Percentiles rank a stretch among this genome's conserved stretches.
These are phyloP conservation scores for Draba incana DNA, from an alignment of 345 rosid species.

Conservation along the genomic window DNA sequence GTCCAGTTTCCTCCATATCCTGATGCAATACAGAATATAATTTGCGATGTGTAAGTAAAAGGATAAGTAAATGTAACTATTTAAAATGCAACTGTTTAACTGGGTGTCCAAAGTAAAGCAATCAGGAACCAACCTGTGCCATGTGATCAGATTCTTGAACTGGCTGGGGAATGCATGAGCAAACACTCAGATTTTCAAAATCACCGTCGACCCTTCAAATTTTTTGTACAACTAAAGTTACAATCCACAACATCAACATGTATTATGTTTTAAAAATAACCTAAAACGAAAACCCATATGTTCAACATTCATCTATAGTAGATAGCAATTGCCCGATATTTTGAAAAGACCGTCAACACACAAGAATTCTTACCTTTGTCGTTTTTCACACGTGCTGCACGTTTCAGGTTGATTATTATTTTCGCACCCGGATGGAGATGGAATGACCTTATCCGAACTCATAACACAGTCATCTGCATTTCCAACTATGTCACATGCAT, in stretches of 20 bases:
- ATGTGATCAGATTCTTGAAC: constrained; percentile 36
- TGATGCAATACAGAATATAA: constrained; percentile 49
- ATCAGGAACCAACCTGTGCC: constrained; percentile 46
- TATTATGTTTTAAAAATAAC: not conserved
- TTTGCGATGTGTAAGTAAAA: constrained; percentile 12
- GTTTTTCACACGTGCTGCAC: constrained; percentile 46
- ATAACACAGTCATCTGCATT: constrained; percentile 39
- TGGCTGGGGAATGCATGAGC: constrained; percentile 43
- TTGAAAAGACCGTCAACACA: constrained; percentile 15
- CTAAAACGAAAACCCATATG: not conserved
- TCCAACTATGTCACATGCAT: constrained; percentile 39
- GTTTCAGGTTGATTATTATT: constrained; percentile 38
- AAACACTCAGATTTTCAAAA: constrained; percentile 34
- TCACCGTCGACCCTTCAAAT: constrained; percentile 48
- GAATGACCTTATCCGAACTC: constrained; percentile 34
- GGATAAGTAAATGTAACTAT: constrained; percentile 10
- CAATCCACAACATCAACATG: constrained; percentile 18
- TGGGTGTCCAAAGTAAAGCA: constrained; percentile 9
- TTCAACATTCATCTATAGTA: constrained; percentile 18
- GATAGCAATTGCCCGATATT: constrained; percentile 28
- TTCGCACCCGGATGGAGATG: constrained; percentile 34
- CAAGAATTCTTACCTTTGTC: constrained; percentile 53
- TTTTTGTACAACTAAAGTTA: constrained; percentile 26
- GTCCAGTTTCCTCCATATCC: constrained; percentile 62
- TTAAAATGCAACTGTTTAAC: not conserved